These are phyloP conservation scores for Chaetothyriales sp. DNA, from an alignment of 2,329 filamentous ascomycete genomes.

Conservation along the genomic window DNA sequence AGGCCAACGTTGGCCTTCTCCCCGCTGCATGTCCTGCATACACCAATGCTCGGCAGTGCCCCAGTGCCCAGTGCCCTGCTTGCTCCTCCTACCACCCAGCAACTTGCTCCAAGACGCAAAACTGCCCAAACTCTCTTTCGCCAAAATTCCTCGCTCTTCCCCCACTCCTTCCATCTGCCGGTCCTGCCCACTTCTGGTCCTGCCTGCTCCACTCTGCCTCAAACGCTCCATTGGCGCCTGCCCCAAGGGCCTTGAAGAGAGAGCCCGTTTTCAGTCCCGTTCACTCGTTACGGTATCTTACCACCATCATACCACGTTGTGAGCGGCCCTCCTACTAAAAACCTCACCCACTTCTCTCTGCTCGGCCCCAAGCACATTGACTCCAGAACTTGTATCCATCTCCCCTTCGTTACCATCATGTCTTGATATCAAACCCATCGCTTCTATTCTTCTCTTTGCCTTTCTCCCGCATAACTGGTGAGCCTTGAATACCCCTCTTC, in stretches of 20 bases:
- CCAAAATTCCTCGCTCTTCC: neutral
- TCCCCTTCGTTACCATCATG: slow-evolving; percentile 1
- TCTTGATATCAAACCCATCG: neutral
- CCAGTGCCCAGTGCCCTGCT: neutral
- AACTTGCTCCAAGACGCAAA: neutral
- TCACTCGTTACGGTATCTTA: slow-evolving; percentile 10
- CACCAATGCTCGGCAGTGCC: neutral
- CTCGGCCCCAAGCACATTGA: slow-evolving; percentile 1
- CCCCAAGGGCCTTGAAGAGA: slow-evolving; percentile 5
- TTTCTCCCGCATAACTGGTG: neutral
- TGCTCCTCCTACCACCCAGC: neutral
- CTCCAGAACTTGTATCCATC: slow-evolving; percentile 3
- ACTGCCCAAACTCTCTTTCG: neutral
- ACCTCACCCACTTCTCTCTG: slow-evolving; percentile 4
- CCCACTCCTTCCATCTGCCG: neutral
- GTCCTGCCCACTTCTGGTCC: slow-evolving; percentile 3
- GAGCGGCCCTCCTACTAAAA: neutral
- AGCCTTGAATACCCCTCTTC: neutral
- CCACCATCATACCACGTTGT: neutral
- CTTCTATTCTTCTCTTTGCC: neutral
- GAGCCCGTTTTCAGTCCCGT: slow-evolving; percentile 4
- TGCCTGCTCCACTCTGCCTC: slow-evolving; percentile 2
- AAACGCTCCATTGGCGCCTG: slow-evolving; percentile 4
- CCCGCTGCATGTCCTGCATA: neutral
- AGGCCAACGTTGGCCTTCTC: neutral